These are phyloP conservation scores for Solanum hybrid DNA, from an alignment of 305 asterid genomes.

Conservation along the genomic window DNA sequence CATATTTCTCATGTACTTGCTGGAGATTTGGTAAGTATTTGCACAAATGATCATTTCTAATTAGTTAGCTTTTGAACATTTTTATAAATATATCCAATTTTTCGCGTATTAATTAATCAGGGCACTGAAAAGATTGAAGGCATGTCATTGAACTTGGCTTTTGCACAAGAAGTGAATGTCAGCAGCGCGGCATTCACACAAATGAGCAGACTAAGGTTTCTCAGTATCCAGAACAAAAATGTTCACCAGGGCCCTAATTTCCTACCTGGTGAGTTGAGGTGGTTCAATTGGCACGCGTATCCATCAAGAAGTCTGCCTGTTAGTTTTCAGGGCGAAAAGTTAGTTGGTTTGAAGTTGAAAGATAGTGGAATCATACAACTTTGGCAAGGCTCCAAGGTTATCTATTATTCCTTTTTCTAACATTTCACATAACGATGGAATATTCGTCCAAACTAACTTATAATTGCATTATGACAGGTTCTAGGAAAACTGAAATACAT, in stretches of 20 bases:
- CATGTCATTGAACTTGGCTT: neutral
- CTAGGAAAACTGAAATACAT: neutral
- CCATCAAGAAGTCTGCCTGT: neutral
- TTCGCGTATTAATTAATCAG: neutral
- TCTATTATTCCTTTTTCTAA: neutral
- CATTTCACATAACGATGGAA: neutral
- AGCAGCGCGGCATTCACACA: neutral
- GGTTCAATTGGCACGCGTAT: neutral
- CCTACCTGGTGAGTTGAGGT: neutral
- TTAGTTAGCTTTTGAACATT: neutral
- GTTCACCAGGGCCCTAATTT: neutral
- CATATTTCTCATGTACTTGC: neutral
- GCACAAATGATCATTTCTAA: neutral
- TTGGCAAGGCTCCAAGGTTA: neutral
- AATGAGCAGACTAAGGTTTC: neutral
- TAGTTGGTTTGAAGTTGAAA: neutral
- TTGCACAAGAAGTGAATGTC: neutral
- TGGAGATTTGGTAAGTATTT: neutral
- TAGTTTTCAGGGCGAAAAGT: neutral
- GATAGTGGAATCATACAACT: conserved; percentile 3
- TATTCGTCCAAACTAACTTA: neutral
- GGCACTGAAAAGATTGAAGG: neutral
- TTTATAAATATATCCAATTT: neutral
- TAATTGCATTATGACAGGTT: neutral
- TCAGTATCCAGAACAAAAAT: neutral